Evolutionary conservation across 148 eudicot genomes (phyloP).

Genomic region (Oxyria digyna): DNA sequence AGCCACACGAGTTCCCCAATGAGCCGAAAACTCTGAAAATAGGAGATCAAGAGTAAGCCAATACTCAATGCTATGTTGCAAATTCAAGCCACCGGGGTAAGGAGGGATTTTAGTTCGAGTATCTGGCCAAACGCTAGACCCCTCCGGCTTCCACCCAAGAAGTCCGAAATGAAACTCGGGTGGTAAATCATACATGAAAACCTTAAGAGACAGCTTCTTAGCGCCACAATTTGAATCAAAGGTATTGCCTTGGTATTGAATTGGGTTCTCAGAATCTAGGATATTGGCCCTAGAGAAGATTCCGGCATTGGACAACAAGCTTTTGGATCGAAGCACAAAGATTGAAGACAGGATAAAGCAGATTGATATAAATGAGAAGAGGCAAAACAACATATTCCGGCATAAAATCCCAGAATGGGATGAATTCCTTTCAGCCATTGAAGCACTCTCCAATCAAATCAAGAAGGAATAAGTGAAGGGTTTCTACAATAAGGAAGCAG

Average conservation of each 20-base stretch:
- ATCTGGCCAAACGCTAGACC: conserved; percentile 71
- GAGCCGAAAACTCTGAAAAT: conserved; percentile 41
- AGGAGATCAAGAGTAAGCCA: conserved; percentile 95
- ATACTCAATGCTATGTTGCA: conserved; percentile 95
- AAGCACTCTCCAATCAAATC: conserved; percentile 1
- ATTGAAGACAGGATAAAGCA: conserved; percentile 59
- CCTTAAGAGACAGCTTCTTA: conserved; percentile 36
- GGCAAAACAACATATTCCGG: conserved; percentile 37
- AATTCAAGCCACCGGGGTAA: conserved; percentile 85
- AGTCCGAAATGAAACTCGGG: conserved; percentile 83
- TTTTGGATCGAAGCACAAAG: conserved; percentile 47
- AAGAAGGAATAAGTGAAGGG: background rate
- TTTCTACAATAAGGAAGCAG: background rate
- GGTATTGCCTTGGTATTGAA: conserved; percentile 7
- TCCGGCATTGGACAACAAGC: conserved; percentile 28
- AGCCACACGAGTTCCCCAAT: conserved; percentile 31
- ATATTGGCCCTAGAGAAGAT: conserved; percentile 10
- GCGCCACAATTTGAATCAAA: conserved; percentile 10
- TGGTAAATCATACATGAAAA: conserved; percentile 90
- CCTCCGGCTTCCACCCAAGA: conserved; percentile 52
- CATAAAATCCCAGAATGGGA: conserved; percentile 27
- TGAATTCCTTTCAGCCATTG: conserved; percentile 49
- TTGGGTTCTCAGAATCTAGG: conserved; percentile 7
- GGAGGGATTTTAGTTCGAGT: conserved; percentile 43
- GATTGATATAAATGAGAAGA: conserved; percentile 39